Base-by-base conservation (phyloP, 192 early-diverging fungal genomes). In the Coemansia sp. region DNA sequence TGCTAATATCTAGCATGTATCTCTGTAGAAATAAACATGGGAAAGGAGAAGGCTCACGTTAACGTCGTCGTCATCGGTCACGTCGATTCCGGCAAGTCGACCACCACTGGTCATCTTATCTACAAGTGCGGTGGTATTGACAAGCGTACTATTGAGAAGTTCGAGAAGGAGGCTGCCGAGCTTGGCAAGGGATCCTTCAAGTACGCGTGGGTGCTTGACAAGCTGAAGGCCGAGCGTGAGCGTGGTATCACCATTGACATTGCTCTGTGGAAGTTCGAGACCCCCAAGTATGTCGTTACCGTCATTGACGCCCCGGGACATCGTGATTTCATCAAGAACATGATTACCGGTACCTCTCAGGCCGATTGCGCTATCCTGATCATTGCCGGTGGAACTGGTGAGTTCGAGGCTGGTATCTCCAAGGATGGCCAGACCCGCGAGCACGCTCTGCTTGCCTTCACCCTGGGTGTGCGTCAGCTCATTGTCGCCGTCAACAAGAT, bases 241-340 rank as follows among this genome's bases (percentile, higher is more conserved):
- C 94, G 96, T 90, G 96, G 96, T 93, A 94, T 98, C 79, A 98
- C 96, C 85, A 98, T 98, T 70, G 96, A 95, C 76, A 95, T 94
- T 79, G 93, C 96, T 82, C 86, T 94, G 67, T 93, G 92, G 93
- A 93, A 96, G 86, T 90, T 93, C 85, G 93, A 94, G 83, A 97
- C 96, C 61, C 88, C 91, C 83, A 93, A 95, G 87, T 95, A 87
- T 86, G 85, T 93, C 83, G 92, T 95, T 75, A 98, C 94, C 86
- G 90, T 98, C 85, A 97, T 98, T 82, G 95, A 98, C 83, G 95
- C 96, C 80, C 96, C 96, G 52, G 96, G 96, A 60, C 96, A 98
- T 89, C 90, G 96, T 84, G 96, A 98, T 88, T 98, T 98, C 90
- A 97, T 98, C 88, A 97, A 97, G 87, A 98, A 98, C 92, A 98